Evolutionary conservation across 495 filamentous ascomycete species (phyloP).

Genomic region (Entonaema liquescens): DNA sequence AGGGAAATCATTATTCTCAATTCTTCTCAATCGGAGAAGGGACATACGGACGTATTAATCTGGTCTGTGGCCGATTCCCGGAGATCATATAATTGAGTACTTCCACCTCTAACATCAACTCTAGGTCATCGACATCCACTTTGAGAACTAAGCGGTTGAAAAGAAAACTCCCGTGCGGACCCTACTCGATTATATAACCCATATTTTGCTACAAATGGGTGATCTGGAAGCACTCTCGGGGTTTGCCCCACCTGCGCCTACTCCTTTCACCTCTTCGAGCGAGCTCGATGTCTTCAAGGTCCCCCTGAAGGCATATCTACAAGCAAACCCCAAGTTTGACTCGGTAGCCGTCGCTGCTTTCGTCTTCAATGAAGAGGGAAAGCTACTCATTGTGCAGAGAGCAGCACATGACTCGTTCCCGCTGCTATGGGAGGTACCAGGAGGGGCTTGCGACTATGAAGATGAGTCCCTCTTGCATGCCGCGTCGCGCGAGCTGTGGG

Average conservation of each 20-base stretch:
- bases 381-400: slow-evolving; percentile 61
- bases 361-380: slow-evolving; percentile 47
- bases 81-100: slow-evolving; percentile 9
- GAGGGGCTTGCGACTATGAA: slow-evolving; percentile 59
- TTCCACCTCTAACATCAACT: slow-evolving; percentile 9
- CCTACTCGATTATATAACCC: slow-evolving; percentile 2
- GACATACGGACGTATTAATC: slow-evolving; percentile 6
- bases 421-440: slow-evolving; percentile 64
- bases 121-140: background rate
- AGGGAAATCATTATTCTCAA: background rate
- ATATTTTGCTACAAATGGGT: slow-evolving; percentile 45
- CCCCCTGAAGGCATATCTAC: slow-evolving; percentile 36
- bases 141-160: background rate
- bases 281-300: slow-evolving; percentile 39
- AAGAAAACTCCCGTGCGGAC: background rate
- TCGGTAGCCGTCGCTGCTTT: slow-evolving; percentile 48
- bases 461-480: slow-evolving; percentile 61
- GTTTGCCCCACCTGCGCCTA: slow-evolving; percentile 24
- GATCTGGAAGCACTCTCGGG: slow-evolving; percentile 9
- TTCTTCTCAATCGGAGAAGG: slow-evolving; percentile 3
- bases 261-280: slow-evolving; percentile 41
- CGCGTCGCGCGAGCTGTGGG: slow-evolving; percentile 62
- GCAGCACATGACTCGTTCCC: slow-evolving; percentile 60
- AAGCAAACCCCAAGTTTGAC: slow-evolving; percentile 31
- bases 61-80: slow-evolving; percentile 6